phyloP scores from a whole-genome alignment of 2,329 filamentous ascomycete species.

The Triangularia setosa region DNA sequence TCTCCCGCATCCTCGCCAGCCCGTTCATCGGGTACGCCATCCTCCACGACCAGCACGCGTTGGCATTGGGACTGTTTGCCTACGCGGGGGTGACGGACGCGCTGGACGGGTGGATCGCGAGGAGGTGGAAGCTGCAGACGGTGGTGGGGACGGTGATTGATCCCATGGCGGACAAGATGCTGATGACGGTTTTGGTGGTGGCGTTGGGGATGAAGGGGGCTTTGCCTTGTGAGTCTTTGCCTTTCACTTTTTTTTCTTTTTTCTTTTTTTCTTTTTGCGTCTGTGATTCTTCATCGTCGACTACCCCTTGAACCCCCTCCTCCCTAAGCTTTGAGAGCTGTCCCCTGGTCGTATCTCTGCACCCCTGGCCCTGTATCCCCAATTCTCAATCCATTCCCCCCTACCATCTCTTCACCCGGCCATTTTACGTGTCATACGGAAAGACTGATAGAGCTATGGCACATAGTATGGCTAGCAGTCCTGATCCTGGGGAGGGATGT shows the following conservation, averaged over 20 bases:
- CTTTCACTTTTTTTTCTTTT: background rate
- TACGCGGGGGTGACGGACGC: conserved; percentile 91
- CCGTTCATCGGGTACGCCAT: conserved; percentile 87
- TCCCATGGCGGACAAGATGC: conserved; percentile 91
- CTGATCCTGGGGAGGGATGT: conserved; percentile 88
- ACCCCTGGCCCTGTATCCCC: no score
- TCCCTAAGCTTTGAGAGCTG: no score
- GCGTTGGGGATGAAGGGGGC: conserved; percentile 79
- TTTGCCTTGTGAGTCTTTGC: conserved; percentile 63
- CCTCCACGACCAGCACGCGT: conserved; percentile 72
- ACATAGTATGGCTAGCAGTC: conserved; percentile 84
- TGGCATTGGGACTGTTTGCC: conserved; percentile 79
- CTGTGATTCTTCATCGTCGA: background rate
- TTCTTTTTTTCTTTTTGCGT: no score
- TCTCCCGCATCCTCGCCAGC: conserved; percentile 76
- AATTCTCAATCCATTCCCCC: no score
- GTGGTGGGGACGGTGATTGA: conserved; percentile 94
- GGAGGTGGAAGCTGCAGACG: conserved; percentile 81
- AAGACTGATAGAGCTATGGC: no score
- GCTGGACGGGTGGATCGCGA: conserved; percentile 90
- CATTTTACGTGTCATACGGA: no score
- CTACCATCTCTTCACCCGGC: no score
- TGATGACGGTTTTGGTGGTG: conserved; percentile 91
- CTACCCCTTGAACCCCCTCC: no score
- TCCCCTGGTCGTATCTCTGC: no score